Percentiles rank a stretch among this genome's conserved stretches.
Evolutionary conservation across 108 stramenopile species (phyloP).

Genomic region (Discostella stelligeroides): DNA sequence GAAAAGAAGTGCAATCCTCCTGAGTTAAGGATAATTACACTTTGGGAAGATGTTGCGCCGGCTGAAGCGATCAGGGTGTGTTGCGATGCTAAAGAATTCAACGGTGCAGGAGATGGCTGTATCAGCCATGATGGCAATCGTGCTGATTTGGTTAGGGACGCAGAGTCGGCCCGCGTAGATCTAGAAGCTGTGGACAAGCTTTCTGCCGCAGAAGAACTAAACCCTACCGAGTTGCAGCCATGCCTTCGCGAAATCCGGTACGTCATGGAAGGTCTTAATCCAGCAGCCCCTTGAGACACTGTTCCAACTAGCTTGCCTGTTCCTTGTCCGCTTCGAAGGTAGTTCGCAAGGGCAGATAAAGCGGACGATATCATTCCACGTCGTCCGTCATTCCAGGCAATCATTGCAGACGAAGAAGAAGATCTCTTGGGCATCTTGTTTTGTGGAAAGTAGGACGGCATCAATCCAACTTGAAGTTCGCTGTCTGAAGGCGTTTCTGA

Average conservation of each 20-base stretch:
- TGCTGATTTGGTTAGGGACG: conserved; percentile 52
- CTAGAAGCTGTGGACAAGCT: neutral
- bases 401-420: conserved; percentile 32
- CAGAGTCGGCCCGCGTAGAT: neutral
- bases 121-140: conserved; percentile 73
- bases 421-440: neutral
- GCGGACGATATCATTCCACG: conserved; percentile 48
- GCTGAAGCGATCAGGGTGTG: conserved; percentile 43
- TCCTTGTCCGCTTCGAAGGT: conserved; percentile 46
- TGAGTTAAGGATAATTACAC: conserved; percentile 65
- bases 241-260: conserved; percentile 43
- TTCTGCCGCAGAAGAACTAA: conserved; percentile 68
- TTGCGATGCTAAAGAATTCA: conserved; percentile 64
- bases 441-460: conserved; percentile 58
- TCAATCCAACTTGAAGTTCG: conserved; percentile 68
- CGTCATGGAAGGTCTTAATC: conserved; percentile 26
- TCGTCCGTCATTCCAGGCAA: conserved; percentile 25
- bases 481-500: conserved; percentile 81
- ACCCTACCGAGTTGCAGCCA: conserved; percentile 61
- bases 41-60: conserved; percentile 26
- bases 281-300: conserved; percentile 12
- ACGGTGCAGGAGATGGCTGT: conserved; percentile 62
- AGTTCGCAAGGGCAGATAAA: conserved; percentile 37
- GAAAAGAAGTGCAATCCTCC: conserved; percentile 81
- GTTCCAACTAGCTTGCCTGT: conserved; percentile 31